Evolutionary conservation across 1,139 yeast species (phyloP).

Genomic region (Yamadazyma songkhlaensis): DNA sequence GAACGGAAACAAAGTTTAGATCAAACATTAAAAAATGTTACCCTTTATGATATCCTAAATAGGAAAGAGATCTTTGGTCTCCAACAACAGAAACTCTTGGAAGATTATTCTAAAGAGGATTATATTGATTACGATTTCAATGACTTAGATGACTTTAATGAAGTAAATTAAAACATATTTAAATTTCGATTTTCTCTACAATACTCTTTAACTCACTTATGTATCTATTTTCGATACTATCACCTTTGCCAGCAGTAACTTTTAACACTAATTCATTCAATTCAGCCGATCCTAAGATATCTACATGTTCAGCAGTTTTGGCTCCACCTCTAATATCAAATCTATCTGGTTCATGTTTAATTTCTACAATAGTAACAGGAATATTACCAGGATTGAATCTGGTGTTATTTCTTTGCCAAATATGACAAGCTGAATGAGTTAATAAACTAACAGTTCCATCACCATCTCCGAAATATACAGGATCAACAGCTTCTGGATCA

Average conservation of each 20-base stretch:
- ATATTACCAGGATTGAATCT: conserved; percentile 80
- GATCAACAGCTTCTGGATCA: conserved; percentile 50
- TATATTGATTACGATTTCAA: conserved; percentile 2
- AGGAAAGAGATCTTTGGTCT: background rate
- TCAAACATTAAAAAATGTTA: conserved; percentile 3
- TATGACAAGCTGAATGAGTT: conserved; percentile 77
- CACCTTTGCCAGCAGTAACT: conserved; percentile 81
- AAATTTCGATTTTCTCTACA: conserved; percentile 27
- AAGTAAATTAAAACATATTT: background rate
- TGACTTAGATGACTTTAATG: conserved; percentile 1
- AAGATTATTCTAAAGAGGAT: conserved; percentile 2
- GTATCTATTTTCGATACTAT: conserved; percentile 56
- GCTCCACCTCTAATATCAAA: conserved; percentile 97
- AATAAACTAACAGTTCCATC: conserved; percentile 91
- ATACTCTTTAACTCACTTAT: conserved; percentile 62
- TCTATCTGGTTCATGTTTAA: conserved; percentile 88
- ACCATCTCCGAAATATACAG: conserved; percentile 85
- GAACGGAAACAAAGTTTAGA: conserved; percentile 3
- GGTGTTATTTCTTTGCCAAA: conserved; percentile 73
- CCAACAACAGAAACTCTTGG: background rate
- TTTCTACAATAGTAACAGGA: conserved; percentile 78
- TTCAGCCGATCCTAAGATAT: conserved; percentile 89
- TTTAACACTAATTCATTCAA: conserved; percentile 78
- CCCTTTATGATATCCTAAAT: conserved; percentile 6
- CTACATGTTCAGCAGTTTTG: conserved; percentile 96